Conservation (phyloP, 176 grass and related monocot genomes). For the Avena atlantica region DNA sequence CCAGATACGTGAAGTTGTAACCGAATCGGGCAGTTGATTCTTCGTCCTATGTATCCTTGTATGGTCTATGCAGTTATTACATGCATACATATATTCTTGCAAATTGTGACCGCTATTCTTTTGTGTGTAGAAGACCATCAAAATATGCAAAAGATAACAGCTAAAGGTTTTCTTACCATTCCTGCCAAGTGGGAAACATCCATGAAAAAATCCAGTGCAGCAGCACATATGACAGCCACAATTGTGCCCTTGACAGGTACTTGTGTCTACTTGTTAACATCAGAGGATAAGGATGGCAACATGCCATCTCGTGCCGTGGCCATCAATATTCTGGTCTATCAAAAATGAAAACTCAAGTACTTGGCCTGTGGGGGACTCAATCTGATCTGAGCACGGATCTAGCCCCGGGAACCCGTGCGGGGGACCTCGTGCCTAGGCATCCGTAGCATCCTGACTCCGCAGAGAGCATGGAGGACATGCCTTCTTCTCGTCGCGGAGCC, state of each 20-base stretch:
- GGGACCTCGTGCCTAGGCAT: no score
- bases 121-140: not conserved
- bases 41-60: no score
- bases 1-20: no score
- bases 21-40: no score
- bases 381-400: no score
- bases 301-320: slow-evolving; percentile 95
- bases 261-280: slow-evolving; percentile 80
- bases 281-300: slow-evolving; percentile 82
- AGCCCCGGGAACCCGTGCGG: no score
- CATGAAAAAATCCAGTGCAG: slow-evolving; percentile 79
- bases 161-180: slow-evolving; percentile 73
- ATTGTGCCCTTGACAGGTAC: slow-evolving; percentile 93
- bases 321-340: slow-evolving; percentile 99
- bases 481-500: no score
- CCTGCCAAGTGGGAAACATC: slow-evolving; percentile 95
- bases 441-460: no score
- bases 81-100: slow-evolving; percentile 12
- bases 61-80: not conserved
- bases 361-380: slow-evolving; percentile 50
- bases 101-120: not conserved
- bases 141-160: slow-evolving; percentile 7
- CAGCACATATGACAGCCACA: slow-evolving; percentile 67
- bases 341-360: slow-evolving; percentile 13
- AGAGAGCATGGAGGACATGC: no score